Evolutionary conservation across 805 yeast genomes (phyloP).

Genomic region (Lipomyces yamanashiensis): DNA sequence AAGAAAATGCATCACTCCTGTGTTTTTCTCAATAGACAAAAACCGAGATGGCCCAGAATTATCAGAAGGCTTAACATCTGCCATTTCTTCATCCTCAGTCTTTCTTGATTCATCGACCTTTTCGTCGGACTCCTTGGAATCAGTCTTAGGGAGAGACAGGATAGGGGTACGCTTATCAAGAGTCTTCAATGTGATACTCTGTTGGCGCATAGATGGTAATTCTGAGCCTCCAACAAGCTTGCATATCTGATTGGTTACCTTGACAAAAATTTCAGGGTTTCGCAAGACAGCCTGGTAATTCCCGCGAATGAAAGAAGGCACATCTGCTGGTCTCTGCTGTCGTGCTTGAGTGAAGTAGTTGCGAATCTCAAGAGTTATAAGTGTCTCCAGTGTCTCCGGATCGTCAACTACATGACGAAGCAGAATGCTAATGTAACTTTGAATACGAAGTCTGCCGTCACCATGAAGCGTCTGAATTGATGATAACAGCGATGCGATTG

Average conservation of each 20-base stretch:
- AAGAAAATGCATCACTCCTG: constrained; percentile 68
- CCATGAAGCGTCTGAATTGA: constrained; percentile 48
- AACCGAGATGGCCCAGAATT: constrained; percentile 23
- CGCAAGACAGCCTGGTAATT: constrained; percentile 45
- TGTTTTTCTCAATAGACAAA: constrained; percentile 37
- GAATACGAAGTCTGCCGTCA: constrained; percentile 49
- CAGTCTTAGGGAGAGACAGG: not conserved
- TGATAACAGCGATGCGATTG: constrained; percentile 55
- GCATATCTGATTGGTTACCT: constrained; percentile 45
- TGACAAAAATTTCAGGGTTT: constrained; percentile 56
- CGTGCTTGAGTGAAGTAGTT: constrained; percentile 44
- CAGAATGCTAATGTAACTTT: constrained; percentile 57
- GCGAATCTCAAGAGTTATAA: constrained; percentile 58
- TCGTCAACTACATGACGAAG: constrained; percentile 74
- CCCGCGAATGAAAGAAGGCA: constrained; percentile 44
- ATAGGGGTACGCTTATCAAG: constrained; percentile 4
- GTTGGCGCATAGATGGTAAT: constrained; percentile 18
- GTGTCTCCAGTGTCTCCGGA: constrained; percentile 52
- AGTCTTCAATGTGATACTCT: constrained; percentile 25
- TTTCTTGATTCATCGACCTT: not conserved
- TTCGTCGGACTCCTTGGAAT: constrained; percentile 8
- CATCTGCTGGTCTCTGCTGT: constrained; percentile 42
- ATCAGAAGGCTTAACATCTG: constrained; percentile 45
- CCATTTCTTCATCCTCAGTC: constrained; percentile 28
- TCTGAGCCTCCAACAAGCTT: constrained; percentile 19